Evolutionary conservation across 2,329 filamentous ascomycete genomes (phyloP), one percentile per base, ranked within the genome.

Genomic region (Tolypocladium endophyticum): DNA sequence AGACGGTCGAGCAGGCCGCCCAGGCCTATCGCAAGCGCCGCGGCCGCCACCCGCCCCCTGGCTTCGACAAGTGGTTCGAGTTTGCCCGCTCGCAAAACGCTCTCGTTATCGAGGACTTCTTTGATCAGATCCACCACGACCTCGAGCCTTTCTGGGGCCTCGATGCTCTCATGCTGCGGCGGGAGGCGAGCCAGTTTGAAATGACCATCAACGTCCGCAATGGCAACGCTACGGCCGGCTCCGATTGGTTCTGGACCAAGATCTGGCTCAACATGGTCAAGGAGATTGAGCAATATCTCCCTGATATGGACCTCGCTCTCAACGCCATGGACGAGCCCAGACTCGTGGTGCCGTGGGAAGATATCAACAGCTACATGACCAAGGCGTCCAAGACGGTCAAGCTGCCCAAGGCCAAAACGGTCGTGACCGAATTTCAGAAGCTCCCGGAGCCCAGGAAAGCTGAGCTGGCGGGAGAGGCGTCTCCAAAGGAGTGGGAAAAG

Each of bases 261-360:
- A 79, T 85, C 61, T 84, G 82, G 82, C 70, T 81, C 38, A 70
- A 79, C 56, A 73, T 85, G 73, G 74, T 83, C 65, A 73, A 77
- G 60, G 77, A 77, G 0, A 76, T 85, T n/a, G 77, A 81, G 62
- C 72, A 80, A 45, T 61, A 82, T 58, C 73, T 88, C 20, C 86
- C 86, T 1, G 85, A 89, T 65, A 85, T 89, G 81, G 85, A 88
- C 61, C 78, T 88, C 60, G 79, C 86, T 0, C 76, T 88, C 61
- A 89, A 88, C 63, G 77, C 81, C 38, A 84, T 88, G 79, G 86
- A 89, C 64, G 85, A 88, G 67, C 86, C 86, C 45, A 77, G 86
- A 33, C 67, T 89, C 11, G 79, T 88, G 16, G 81, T 83, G 2
- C 80, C 85, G 3, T 87, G 81, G 78, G 85, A 88, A 66, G 79